Conservation (phyloP, 495 filamentous ascomycete species). For the Chaetomium cochliodes region DNA sequence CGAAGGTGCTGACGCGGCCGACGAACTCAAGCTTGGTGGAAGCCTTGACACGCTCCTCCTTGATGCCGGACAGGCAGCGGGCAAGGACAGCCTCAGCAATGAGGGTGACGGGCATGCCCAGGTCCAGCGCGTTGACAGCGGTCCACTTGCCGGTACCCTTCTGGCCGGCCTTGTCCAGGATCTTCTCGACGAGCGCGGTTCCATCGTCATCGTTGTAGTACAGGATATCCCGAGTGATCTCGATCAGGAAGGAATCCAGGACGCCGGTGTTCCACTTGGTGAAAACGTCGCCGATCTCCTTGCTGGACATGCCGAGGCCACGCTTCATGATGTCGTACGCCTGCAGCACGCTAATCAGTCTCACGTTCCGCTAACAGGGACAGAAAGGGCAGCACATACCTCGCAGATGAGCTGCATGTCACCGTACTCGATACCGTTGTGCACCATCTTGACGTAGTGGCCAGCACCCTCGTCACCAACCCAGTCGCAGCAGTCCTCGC, state of each 20-base stretch:
- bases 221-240: slow-evolving; percentile 97
- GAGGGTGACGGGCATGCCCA: slow-evolving; percentile 97
- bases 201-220: slow-evolving; percentile 95
- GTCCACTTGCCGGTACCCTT: slow-evolving; percentile 99
- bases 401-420: slow-evolving; percentile 99
- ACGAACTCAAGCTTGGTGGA: slow-evolving; percentile 67
- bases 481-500: slow-evolving; percentile 98
- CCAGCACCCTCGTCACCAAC: slow-evolving; percentile 98
- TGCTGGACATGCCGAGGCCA: slow-evolving; percentile 75
- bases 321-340: slow-evolving; percentile 99
- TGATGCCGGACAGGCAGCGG: slow-evolving; percentile 89
- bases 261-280: slow-evolving; percentile 98
- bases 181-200: slow-evolving; percentile 91
- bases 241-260: slow-evolving; percentile 97
- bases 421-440: slow-evolving; percentile 99
- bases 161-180: slow-evolving; percentile 96
- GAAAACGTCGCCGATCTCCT: slow-evolving; percentile 94
- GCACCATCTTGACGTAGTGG: slow-evolving; percentile 99
- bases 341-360: slow-evolving; percentile 47
- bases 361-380: not conserved
- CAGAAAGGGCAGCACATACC: slow-evolving; percentile 51
- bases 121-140: slow-evolving; percentile 95
- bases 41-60: slow-evolving; percentile 86
- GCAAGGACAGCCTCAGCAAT: slow-evolving; percentile 97
- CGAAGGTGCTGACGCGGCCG: slow-evolving; percentile 75